These are phyloP conservation scores for Penicillium manginii DNA, from an alignment of 495 filamentous ascomycete species.

Conservation along the genomic window DNA sequence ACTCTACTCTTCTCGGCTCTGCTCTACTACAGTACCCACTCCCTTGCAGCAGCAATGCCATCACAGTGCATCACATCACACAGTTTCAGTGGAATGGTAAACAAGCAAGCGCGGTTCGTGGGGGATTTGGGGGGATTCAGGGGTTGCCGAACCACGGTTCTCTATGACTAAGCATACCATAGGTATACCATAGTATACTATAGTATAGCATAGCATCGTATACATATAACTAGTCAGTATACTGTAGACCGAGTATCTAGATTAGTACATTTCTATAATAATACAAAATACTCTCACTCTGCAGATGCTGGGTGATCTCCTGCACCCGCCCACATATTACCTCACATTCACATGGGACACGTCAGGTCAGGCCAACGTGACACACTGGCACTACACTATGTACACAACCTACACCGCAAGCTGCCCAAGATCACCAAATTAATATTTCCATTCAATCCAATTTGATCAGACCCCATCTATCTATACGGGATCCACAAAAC, in stretches of 20 bases:
- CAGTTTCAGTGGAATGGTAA: slow-evolving; percentile 15
- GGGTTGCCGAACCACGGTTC: slow-evolving; percentile 46
- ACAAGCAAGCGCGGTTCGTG: slow-evolving; percentile 26
- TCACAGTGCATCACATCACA: background rate
- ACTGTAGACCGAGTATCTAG: too few relatives aligned
- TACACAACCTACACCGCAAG: background rate
- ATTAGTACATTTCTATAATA: too few relatives aligned
- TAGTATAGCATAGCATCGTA: background rate
- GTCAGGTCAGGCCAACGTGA: background rate
- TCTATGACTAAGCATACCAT: slow-evolving; percentile 1
- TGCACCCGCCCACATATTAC: background rate
- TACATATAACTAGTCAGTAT: too few relatives aligned
- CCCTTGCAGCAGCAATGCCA: slow-evolving; percentile 12
- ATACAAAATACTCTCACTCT: too few relatives aligned
- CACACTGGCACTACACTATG: background rate
- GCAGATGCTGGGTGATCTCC: too few relatives aligned
- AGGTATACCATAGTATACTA: background rate
- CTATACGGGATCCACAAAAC: slow-evolving; percentile 14
- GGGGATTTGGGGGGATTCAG: slow-evolving; percentile 24
- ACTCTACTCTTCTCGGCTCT: background rate
- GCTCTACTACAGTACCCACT: slow-evolving; percentile 2
- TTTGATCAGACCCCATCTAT: slow-evolving; percentile 5
- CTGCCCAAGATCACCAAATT: slow-evolving; percentile 2
- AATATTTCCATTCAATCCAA: slow-evolving; percentile 13
- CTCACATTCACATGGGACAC: background rate